Percentiles rank a stretch among this genome's conserved stretches.
These are phyloP conservation scores for Achaetomiella virescens DNA, from an alignment of 495 filamentous ascomycete genomes.

Conservation along the genomic window DNA sequence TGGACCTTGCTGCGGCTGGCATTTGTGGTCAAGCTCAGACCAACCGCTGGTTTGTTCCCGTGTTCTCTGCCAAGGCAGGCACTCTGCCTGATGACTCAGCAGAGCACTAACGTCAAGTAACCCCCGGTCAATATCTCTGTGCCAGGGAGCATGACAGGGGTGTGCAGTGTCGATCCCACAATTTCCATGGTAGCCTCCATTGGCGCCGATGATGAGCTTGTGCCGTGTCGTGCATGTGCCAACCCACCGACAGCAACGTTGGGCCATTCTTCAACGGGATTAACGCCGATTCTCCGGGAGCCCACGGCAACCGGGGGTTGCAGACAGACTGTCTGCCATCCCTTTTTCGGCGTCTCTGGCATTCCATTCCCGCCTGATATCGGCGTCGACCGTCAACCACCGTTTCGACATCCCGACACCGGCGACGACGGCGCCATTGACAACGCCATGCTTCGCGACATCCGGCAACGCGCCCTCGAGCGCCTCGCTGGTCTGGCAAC, in stretches of 20 bases:
- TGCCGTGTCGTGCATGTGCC: not conserved
- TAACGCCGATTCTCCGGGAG: too few species aligned
- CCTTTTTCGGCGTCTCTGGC: too few species aligned
- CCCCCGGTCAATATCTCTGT: too few species aligned
- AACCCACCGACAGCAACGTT: not conserved
- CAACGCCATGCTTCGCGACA: slow-evolving; percentile 41
- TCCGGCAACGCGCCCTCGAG: slow-evolving; percentile 60
- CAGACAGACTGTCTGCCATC: too few species aligned
- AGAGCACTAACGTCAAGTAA: not conserved
- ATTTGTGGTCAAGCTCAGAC: not conserved
- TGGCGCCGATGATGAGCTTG: not conserved
- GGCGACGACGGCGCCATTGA: not conserved
- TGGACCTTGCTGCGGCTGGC: slow-evolving; percentile 17
- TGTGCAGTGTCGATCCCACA: too few species aligned
- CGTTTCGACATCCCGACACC: not conserved
- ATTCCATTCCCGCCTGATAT: too few species aligned
- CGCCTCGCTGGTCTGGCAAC: slow-evolving; percentile 63
- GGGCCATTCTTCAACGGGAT: not conserved
- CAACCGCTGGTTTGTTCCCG: too few species aligned
- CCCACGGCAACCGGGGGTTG: too few species aligned
- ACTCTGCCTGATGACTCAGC: slow-evolving; percentile 26
- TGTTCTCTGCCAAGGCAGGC: too few species aligned
- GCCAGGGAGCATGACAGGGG: too few species aligned
- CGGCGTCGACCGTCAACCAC: too few species aligned
- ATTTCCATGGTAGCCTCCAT: too few species aligned